Base-by-base conservation (phyloP, 441 rosid genomes). In the Croton laevigatus region DNA sequence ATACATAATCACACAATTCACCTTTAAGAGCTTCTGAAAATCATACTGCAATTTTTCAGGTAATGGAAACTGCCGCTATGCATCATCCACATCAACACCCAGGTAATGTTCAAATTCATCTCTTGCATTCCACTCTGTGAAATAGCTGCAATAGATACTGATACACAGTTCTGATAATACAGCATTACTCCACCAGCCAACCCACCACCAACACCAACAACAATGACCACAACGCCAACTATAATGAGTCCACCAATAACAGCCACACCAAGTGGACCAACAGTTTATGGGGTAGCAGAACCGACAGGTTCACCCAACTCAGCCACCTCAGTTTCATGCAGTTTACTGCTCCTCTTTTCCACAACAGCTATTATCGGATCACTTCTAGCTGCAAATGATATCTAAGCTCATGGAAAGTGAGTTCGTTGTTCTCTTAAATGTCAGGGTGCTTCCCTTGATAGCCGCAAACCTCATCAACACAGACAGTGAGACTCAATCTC, bases 251-350 rank as follows among this genome's bases (percentile, higher is more conserved):
- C 90, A 38, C 81, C 97, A 37, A 80, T 79, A 22, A 68, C 75
- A 57, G 78, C 81, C 73, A 73, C 76, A 62, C 84, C 95, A 14
- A 83, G 86, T 54, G 85, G 86, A 38, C 82, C 89, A 52, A 70
- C 89, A 59, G 74, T 81, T 53, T 92, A 62, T 14, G 94, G 96
- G 6, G 86, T 85, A 60, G 88, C 88, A 65, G 96, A 81, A 82
- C 98, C 99, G 52, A 87, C 91, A 13, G 92, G 97, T 58, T 82
- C 78, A 46, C 97, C 99, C 49, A 91, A 78, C 83, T 89, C 97
- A 68, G 91, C 97, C 71, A 78, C 76, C 70, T 68, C 83, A n/a
- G 58, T 76, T 37, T 76, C 87, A 42, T 71, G 71, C 76, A 75
- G 80, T 79, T 70, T 76, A 63, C 73, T 82, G 70, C 71, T 83